Percentiles rank a stretch among this genome's conserved stretches.
phyloP scores from a whole-genome alignment of 139 green algal species.

The Micractinium conductrix region DNA sequence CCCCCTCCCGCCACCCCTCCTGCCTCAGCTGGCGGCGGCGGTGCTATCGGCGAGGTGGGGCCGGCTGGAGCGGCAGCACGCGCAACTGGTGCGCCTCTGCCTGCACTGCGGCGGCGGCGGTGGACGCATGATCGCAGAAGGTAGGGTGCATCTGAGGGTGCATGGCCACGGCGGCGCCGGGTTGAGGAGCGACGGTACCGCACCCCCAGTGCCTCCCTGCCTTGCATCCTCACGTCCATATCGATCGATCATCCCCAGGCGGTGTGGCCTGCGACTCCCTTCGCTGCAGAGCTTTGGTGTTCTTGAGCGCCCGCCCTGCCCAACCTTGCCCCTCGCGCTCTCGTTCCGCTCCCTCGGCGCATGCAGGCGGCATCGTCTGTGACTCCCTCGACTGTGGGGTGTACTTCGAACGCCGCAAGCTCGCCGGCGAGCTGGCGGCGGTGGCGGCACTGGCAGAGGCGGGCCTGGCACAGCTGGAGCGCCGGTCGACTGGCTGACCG shows the following conservation, averaged over 20 bases:
- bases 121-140: constrained; percentile 10
- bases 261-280: background rate
- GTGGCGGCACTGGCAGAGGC: constrained; percentile 54
- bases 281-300: background rate
- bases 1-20: no score
- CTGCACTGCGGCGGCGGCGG: constrained; percentile 81
- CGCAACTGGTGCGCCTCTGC: constrained; percentile 76
- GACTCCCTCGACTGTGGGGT: constrained; percentile 90
- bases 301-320: background rate
- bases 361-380: constrained; percentile 77
- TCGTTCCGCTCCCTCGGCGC: background rate
- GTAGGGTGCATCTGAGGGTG: background rate
- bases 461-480: constrained; percentile 46
- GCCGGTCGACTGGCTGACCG: no score
- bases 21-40: constrained; percentile 48
- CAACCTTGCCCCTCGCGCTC: background rate
- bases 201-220: background rate
- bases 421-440: constrained; percentile 57
- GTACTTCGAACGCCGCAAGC: constrained; percentile 91
- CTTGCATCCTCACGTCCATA: background rate
- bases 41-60: constrained; percentile 61
- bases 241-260: background rate
- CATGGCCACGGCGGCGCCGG: no score
- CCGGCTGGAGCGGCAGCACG: constrained; percentile 69
- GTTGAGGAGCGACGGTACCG: background rate